These are phyloP conservation scores for Cystobasidium ongulense DNA, from an alignment of 768 basidiomycete species.

Conservation along the genomic window DNA sequence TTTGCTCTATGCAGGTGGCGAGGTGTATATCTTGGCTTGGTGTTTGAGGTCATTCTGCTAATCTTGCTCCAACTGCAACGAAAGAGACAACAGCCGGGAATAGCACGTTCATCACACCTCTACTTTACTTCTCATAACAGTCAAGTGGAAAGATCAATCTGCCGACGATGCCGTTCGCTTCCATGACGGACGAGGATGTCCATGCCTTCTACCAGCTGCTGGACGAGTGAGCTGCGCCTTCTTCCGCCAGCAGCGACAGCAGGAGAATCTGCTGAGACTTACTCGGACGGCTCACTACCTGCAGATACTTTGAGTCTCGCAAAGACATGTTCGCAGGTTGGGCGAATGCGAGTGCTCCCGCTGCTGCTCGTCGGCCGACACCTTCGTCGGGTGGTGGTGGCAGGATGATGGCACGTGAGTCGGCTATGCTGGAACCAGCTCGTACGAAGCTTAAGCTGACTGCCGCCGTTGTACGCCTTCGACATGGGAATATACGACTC, in stretches of 20 bases:
- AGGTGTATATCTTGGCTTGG: too few species aligned
- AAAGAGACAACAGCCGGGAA: too few species aligned
- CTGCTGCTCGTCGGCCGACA: conserved; percentile 5
- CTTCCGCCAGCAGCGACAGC: too few species aligned
- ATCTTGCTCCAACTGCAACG: too few species aligned
- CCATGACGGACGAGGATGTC: conserved; percentile 20
- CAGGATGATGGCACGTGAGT: conserved; percentile 12
- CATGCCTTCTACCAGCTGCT: conserved; percentile 23
- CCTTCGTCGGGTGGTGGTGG: neutral
- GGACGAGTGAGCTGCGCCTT: conserved; percentile 11
- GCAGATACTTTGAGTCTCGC: conserved; percentile 26
- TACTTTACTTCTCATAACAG: too few species aligned
- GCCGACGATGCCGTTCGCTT: conserved; percentile 12
- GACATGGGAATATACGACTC: too few species aligned
- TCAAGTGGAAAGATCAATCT: neutral
- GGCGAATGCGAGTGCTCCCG: neutral
- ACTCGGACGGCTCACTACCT: too few species aligned
- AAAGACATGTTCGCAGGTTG: conserved; percentile 20
- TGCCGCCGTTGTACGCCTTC: too few species aligned
- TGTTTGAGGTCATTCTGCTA: too few species aligned
- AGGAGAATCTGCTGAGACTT: too few species aligned
- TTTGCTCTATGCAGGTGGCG: too few species aligned
- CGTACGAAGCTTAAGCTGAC: neutral
- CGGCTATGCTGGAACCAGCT: neutral
- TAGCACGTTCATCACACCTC: too few species aligned